Percentiles rank a stretch among this genome's conserved stretches.
Conservation (phyloP, 208 protist species). For the Angomonas desouzai region DNA sequence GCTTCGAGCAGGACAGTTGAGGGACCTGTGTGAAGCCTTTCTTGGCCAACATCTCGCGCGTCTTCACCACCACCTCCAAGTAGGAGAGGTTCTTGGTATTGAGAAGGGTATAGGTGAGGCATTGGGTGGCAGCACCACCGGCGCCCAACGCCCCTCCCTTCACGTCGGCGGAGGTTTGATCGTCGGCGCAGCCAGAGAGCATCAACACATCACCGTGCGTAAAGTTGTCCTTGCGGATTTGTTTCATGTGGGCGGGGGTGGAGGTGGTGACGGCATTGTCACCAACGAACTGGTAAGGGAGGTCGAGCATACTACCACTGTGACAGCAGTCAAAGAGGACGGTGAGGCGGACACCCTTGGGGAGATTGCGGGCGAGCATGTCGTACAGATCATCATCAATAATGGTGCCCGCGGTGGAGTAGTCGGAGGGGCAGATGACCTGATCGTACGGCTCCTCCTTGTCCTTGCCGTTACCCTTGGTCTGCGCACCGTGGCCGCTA, state of each 20-base stretch:
- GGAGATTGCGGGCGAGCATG: constrained; percentile 41
- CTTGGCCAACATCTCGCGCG: constrained; percentile 49
- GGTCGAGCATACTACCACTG: constrained; percentile 60
- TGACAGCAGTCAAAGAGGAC: constrained; percentile 90
- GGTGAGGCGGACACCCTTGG: constrained; percentile 57
- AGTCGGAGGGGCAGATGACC: constrained; percentile 67
- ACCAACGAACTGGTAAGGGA: constrained; percentile 49
- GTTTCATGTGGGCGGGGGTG: constrained; percentile 45
- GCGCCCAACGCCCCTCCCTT: constrained; percentile 42
- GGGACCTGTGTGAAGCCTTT: constrained; percentile 66
- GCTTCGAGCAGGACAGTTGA: constrained; percentile 65
- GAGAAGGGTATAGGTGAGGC: constrained; percentile 48
- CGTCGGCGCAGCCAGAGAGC: constrained; percentile 63
- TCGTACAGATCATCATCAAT: constrained; percentile 73
- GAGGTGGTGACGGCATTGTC: constrained; percentile 7
- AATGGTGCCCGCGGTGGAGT: constrained; percentile 43
- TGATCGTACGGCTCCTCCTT: constrained; percentile 73
- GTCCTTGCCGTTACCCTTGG: constrained; percentile 30
- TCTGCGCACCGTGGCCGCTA: constrained; percentile 76
- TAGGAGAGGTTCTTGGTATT: constrained; percentile 46
- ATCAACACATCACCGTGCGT: constrained; percentile 46
- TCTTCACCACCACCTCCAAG: constrained; percentile 47
- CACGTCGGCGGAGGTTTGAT: constrained; percentile 66
- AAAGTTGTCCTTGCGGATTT: constrained; percentile 58
- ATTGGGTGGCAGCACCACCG: constrained; percentile 67